phyloP scores from a whole-genome alignment of 2,329 filamentous ascomycete species.

The Pseudofabraea citricarpa region DNA sequence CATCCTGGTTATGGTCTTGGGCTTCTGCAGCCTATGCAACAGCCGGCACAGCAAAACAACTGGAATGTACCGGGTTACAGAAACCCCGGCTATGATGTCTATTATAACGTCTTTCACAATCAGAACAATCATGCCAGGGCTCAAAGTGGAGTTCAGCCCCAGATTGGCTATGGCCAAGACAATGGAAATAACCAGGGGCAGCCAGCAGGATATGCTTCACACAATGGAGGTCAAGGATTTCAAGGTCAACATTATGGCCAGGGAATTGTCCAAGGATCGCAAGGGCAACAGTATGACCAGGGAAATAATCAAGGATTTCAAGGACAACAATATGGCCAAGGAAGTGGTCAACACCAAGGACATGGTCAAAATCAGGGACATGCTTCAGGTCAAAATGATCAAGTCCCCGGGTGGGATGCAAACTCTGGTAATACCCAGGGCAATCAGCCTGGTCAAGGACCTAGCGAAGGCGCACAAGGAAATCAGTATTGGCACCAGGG shows the following conservation, averaged over 20 bases:
- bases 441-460: too few relatives aligned
- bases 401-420: too few relatives aligned
- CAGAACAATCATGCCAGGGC: background rate
- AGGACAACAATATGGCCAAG: background rate
- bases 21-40: background rate
- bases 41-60: background rate
- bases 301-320: background rate
- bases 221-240: background rate
- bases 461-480: too few relatives aligned
- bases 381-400: background rate
- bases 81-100: slow-evolving; percentile 1
- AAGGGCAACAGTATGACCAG: background rate
- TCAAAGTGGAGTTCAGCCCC: background rate
- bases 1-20: slow-evolving; percentile 5
- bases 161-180: too few relatives aligned
- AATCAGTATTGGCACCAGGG: too few relatives aligned
- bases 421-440: too few relatives aligned
- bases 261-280: background rate
- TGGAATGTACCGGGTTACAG: background rate
- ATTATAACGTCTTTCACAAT: background rate
- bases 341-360: background rate
- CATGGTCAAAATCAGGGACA: background rate
- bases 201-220: background rate
- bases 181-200: background rate
- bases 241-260: background rate